Base-by-base conservation (phyloP, 306 rosid genomes). In the Prinsepia uniflora region DNA sequence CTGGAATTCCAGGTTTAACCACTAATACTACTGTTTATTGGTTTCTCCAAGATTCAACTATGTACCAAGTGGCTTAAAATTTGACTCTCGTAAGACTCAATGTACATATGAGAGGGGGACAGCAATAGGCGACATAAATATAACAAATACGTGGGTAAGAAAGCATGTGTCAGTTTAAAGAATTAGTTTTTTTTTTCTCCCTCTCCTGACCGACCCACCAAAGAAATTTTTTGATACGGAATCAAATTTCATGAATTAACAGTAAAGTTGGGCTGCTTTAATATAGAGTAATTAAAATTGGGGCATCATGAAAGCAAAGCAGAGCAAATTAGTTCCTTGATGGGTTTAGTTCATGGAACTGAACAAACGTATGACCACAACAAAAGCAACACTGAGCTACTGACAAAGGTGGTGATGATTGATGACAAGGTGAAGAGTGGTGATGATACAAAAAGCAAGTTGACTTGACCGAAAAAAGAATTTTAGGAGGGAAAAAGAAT, bases 371-470 rank as follows among this genome's bases (percentile, higher is more conserved):
- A 30, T 30, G 36, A 30, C 36, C 36, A 18, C 52, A 39, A 3
- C 54, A 67, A 50, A 59, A 34, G 60, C 39, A 15, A 14, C 60
- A 67, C 46, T 14, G 20, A 65, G 42, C 18, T 14, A 45, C 22
- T 45, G 45, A 46, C 22, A 65, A 46, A 65, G 54, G 42, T 44
- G 70, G 14, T 13, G 18, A 47, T 10, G 41, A 14, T 30, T 30
- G 36, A 30, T 30, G 36, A 30, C 17, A 13, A 3, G 12, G 70
- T 13, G 10, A 40, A 12, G 57, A 65, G 54, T 47, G 22, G 8
- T 48, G 57, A 55, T 45, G 70, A 65, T 17, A 63, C 43, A 63
- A 13, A 65, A 65, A 65, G 56, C 56, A 67, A 48, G 36, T 15
- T 67, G 71, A 30, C 4, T 67, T 67, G 42, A 22, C 68, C 8